These are phyloP conservation scores for Beverwykella pulmonaria DNA, from an alignment of 495 filamentous ascomycete genomes.

Conservation along the genomic window DNA sequence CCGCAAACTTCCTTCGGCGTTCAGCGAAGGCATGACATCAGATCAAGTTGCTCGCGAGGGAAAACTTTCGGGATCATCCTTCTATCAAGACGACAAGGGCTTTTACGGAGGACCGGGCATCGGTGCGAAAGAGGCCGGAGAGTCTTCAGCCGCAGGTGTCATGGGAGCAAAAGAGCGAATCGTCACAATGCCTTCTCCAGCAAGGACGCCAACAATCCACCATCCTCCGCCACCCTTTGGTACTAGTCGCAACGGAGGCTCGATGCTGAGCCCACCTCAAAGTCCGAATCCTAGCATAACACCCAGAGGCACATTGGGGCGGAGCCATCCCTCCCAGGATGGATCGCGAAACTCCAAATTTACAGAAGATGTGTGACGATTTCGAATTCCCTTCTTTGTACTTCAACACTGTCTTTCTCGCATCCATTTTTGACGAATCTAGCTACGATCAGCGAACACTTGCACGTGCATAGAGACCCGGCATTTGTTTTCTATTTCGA, in stretches of 20 bases:
- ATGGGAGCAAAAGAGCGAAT: slow-evolving; percentile 43
- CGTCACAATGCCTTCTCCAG: slow-evolving; percentile 49
- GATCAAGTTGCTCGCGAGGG: slow-evolving; percentile 36
- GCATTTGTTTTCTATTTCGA: slow-evolving; percentile 6
- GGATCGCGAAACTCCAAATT: slow-evolving; percentile 61
- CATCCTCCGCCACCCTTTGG: slow-evolving; percentile 43
- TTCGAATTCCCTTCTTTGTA: background rate
- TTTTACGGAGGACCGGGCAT: slow-evolving; percentile 46
- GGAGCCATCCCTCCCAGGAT: slow-evolving; percentile 58
- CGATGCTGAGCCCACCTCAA: slow-evolving; percentile 17
- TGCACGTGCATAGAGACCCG: slow-evolving; percentile 14
- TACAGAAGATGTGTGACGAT: slow-evolving; percentile 49
- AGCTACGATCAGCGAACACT: slow-evolving; percentile 1
- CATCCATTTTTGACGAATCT: slow-evolving; percentile 17
- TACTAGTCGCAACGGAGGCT: slow-evolving; percentile 21
- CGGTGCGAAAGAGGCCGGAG: slow-evolving; percentile 18
- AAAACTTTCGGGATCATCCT: slow-evolving; percentile 48
- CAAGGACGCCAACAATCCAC: slow-evolving; percentile 53
- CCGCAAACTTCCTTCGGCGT: slow-evolving; percentile 38
- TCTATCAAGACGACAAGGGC: slow-evolving; percentile 47
- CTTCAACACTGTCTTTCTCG: slow-evolving; percentile 20
- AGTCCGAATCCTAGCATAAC: slow-evolving; percentile 18
- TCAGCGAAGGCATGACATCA: slow-evolving; percentile 40
- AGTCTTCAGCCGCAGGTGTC: slow-evolving; percentile 41
- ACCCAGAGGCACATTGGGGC: slow-evolving; percentile 53